Conservation (phyloP, 768 basidiomycete genomes). For the Pleurotus sapidus region DNA sequence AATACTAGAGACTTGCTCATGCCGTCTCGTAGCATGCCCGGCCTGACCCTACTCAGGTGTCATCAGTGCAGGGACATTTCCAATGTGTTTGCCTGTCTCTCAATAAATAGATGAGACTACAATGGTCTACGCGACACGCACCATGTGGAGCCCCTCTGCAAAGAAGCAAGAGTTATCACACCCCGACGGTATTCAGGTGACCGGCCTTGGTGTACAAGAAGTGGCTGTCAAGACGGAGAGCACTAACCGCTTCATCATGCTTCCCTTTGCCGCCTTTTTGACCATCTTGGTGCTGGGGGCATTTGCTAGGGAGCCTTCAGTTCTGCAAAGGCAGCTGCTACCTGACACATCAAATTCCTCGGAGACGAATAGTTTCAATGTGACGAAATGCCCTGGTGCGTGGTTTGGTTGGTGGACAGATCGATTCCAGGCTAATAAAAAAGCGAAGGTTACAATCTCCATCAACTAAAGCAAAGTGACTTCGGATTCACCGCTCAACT, state of each 20-base stretch:
- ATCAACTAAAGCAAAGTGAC: conserved; percentile 36
- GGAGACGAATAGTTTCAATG: neutral
- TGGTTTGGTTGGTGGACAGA: neutral
- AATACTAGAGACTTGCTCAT: neutral
- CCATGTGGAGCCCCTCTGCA: neutral
- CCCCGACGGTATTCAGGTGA: neutral
- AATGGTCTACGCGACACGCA: neutral
- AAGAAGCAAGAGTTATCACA: neutral
- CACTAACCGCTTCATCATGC: neutral
- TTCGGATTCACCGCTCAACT: conserved; percentile 55
- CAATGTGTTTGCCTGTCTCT: too few relatives aligned
- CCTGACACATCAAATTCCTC: neutral
- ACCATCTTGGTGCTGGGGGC: neutral
- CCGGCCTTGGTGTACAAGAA: neutral
- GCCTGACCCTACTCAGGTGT: too few relatives aligned
- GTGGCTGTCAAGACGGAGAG: neutral
- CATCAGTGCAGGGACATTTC: too few relatives aligned
- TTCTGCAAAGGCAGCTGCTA: neutral
- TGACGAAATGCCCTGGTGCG: conserved; percentile 1
- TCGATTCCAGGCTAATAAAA: neutral
- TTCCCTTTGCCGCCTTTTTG: neutral
- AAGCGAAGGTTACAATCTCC: conserved; percentile 51
- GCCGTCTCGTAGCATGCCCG: neutral
- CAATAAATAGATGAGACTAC: neutral
- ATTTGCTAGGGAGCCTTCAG: neutral